Evolutionary conservation across 2,329 filamentous ascomycete species (phyloP).

Genomic region (Colletotrichum kahawae): DNA sequence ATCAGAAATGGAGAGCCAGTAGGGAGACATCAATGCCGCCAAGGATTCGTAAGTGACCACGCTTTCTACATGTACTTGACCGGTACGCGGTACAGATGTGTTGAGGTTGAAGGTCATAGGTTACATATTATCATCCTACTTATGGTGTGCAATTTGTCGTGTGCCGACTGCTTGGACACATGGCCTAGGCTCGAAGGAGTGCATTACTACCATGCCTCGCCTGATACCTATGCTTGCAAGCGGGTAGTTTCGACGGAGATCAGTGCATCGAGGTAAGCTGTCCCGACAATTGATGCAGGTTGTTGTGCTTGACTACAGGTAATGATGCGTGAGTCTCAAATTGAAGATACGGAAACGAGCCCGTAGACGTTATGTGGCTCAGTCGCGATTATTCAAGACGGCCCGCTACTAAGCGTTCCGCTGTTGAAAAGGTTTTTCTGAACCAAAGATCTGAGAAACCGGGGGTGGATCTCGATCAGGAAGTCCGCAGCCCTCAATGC

Average conservation of each 20-base stretch:
- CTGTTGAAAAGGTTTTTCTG: background rate
- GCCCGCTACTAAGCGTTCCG: accelerated
- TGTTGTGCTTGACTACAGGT: background rate
- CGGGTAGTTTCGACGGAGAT: background rate
- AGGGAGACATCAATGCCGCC: background rate
- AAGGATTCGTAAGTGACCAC: background rate
- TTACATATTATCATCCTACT: background rate
- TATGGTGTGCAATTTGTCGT: no score
- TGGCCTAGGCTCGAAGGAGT: background rate
- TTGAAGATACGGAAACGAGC: background rate
- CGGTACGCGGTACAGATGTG: background rate
- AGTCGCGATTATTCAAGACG: background rate
- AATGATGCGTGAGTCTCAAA: background rate
- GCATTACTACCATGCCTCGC: background rate
- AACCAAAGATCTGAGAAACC: background rate
- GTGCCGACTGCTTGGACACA: no score
- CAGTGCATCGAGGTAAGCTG: accelerated
- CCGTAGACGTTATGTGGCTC: accelerated
- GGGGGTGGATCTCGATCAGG: background rate
- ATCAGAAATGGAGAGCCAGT: background rate
- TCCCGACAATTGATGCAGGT: background rate
- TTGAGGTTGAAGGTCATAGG: background rate
- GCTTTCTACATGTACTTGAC: background rate
- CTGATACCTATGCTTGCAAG: background rate
- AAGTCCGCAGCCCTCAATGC: background rate